Conservation (phyloP, 2,329 filamentous ascomycete genomes). For the Alternaria postmessia region DNA sequence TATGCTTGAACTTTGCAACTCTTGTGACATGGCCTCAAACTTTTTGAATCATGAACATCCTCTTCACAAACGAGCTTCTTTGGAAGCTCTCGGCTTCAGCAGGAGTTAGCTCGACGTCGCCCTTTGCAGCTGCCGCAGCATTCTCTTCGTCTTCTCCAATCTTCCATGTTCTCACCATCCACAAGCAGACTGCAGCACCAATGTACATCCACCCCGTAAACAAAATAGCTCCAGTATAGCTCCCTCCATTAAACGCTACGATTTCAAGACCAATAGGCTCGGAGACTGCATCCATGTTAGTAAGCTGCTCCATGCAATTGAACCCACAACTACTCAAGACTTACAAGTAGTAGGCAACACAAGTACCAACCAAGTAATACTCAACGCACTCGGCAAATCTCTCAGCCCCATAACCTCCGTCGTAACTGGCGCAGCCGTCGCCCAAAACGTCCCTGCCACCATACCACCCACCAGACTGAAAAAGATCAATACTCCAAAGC, state of each 20-base stretch:
- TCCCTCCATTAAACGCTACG: conserved; percentile 56
- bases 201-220: conserved; percentile 70
- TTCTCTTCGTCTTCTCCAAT: conserved; percentile 61
- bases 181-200: conserved; percentile 62
- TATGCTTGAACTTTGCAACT: neutral
- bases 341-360: conserved; percentile 72
- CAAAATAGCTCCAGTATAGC: conserved; percentile 66
- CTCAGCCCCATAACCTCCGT: conserved; percentile 78
- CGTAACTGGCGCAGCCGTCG: conserved; percentile 70
- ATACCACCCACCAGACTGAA: conserved; percentile 72
- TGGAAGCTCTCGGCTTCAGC: conserved; percentile 23
- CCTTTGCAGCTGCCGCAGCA: conserved; percentile 43
- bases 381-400: conserved; percentile 73
- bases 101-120: conserved; percentile 30
- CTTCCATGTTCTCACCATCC: conserved; percentile 68
- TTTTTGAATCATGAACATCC: conserved; percentile 42
- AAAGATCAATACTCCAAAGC: conserved; percentile 73
- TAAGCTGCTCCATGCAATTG: neutral
- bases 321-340: conserved; percentile 14
- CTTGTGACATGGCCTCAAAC: conserved; percentile 25
- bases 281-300: conserved; percentile 48
- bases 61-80: conserved; percentile 38
- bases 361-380: conserved; percentile 75
- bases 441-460: conserved; percentile 74
- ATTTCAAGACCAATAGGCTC: conserved; percentile 66